Conservation (phyloP, 192 early-diverging fungal genomes). For the Allomyces macrogynus region DNA sequence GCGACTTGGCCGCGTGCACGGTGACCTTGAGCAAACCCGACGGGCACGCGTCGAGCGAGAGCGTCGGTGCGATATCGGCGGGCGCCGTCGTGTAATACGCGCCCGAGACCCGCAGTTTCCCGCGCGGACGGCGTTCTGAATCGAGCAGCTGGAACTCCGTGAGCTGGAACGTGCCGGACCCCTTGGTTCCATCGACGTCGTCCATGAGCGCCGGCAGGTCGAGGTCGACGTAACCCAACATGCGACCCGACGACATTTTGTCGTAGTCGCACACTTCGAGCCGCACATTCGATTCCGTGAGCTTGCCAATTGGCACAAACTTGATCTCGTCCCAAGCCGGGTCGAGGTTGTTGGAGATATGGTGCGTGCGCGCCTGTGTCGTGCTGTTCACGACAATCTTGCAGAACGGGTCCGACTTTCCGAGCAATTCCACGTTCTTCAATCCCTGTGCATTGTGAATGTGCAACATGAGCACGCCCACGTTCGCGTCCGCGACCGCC, state of each 20-base stretch:
- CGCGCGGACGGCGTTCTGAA: background rate
- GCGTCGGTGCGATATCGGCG: background rate
- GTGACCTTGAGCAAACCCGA: slow-evolving; percentile 18
- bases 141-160: background rate
- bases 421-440: slow-evolving; percentile 70
- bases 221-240: background rate
- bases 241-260: background rate
- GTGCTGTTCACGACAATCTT: slow-evolving; percentile 50
- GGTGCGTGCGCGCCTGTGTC: slow-evolving; percentile 34
- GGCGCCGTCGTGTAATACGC: background rate
- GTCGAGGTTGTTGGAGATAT: slow-evolving; percentile 50
- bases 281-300: slow-evolving; percentile 6
- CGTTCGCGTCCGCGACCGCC: slow-evolving; percentile 29
- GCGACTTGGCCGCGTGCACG: slow-evolving; percentile 22
- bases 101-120: background rate
- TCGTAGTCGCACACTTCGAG: background rate
- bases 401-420: slow-evolving; percentile 77
- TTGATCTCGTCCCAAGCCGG: slow-evolving; percentile 47
- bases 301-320: slow-evolving; percentile 8
- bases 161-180: background rate
- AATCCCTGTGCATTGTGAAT: slow-evolving; percentile 61
- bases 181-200: background rate
- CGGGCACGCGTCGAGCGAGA: background rate
- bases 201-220: background rate
- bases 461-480: slow-evolving; percentile 66